Percentiles rank a stretch among this genome's conserved stretches.
These are phyloP conservation scores for Amniculicola lignicola DNA, from an alignment of 495 filamentous ascomycete species.

Conservation along the genomic window DNA sequence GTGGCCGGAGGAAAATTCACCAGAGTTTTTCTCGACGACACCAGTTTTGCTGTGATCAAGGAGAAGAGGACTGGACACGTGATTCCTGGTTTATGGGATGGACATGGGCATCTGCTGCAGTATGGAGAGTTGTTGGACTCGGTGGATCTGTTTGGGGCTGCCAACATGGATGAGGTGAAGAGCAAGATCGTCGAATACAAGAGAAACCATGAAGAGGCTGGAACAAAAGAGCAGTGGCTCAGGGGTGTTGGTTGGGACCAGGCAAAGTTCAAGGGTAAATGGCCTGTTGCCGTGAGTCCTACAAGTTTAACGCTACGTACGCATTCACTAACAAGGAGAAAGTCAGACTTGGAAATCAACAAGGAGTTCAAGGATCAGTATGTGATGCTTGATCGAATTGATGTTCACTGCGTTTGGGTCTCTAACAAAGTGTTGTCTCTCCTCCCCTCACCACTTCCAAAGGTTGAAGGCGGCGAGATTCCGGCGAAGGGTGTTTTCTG, in stretches of 20 bases:
- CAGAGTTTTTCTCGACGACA: constrained; percentile 18
- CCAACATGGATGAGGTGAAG: constrained; percentile 50
- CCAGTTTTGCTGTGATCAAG: constrained; percentile 6
- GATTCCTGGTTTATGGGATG: constrained; percentile 63
- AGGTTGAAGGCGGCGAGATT: constrained; percentile 58
- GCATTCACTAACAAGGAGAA: constrained; percentile 24
- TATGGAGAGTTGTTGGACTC: constrained; percentile 64
- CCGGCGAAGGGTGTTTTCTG: constrained; percentile 66
- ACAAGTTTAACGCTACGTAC: not conserved
- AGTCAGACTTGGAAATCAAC: constrained; percentile 54
- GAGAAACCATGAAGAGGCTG: constrained; percentile 40
- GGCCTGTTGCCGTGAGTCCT: constrained; percentile 58
- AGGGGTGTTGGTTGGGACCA: constrained; percentile 67
- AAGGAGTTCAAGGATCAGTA: constrained; percentile 50
- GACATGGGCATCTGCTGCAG: constrained; percentile 59
- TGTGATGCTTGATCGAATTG: constrained; percentile 65
- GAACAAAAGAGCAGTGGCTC: constrained; percentile 53
- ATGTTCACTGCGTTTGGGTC: constrained; percentile 64
- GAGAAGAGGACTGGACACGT: constrained; percentile 42
- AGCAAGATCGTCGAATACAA: constrained; percentile 49
- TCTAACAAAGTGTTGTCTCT: constrained; percentile 57
- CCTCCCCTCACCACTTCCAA: constrained; percentile 50
- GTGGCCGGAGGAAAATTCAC: constrained; percentile 17
- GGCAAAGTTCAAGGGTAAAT: constrained; percentile 52
- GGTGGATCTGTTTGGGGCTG: constrained; percentile 56